Evolutionary conservation across 495 filamentous ascomycete genomes (phyloP), one percentile per base, ranked within the genome.

Genomic region (Penicillium steckii): DNA sequence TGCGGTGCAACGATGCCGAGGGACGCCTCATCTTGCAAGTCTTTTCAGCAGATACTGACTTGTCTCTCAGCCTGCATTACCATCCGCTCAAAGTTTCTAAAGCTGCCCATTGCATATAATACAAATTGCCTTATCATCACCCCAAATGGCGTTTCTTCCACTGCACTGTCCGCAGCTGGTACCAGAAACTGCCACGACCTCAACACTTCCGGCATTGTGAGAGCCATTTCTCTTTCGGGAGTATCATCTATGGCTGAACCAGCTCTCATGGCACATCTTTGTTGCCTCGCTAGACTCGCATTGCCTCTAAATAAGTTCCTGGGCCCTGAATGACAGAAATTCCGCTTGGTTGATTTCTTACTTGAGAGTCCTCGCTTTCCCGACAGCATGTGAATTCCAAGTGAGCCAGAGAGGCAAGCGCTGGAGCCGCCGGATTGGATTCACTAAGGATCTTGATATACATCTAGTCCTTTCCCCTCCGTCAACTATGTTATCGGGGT

Each of bases 41-140:
- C 30, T 32, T 29, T 46, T 18, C 33, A 33, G 27, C 46, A 44
- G 26, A 43, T 52, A 48, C 59, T 62, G 25, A 62, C 44, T 29
- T 37, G 17, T 46, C 40, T 7, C 46, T 37, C 53, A 74, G 71
- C 71, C 71, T 52, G 71, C 71, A 38, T 47, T 61, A 10, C 68
- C 72, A 19, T 71, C 71, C 38, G 71, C 71, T 18, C 71, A 74
- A 53, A 74, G 71, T 57, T 73, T 57, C 55, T 74, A 68, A 48
- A 46, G 26, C 40, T 48, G 30, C 13, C 18, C 3, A n/a, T 37
- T 25, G 23, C 54, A 46, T 30, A 8, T 50, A 38, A 35, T 44
- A 22, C 26, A n/a, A 41, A 40, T 37, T 10, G 46, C 24, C 43
- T 23, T 47, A 22, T n/a, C 24, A 17, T 40, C 26, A 25, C 37